Conservation (phyloP, 129 eudicot genomes). For the Rutidosis leptorrhynchoides region DNA sequence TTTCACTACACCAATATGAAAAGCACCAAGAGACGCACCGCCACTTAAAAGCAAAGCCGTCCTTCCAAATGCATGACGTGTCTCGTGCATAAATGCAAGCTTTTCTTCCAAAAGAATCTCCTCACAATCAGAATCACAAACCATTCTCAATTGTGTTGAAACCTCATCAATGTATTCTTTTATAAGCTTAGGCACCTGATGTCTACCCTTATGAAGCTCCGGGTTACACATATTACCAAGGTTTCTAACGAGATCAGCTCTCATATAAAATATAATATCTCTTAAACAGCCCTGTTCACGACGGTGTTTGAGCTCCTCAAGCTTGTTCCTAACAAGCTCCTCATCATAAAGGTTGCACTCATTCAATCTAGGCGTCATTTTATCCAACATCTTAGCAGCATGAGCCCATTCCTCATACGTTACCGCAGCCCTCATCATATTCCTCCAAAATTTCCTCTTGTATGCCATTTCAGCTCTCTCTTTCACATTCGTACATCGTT, state of each 20-base stretch:
- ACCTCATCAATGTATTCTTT: slow-evolving; percentile 91
- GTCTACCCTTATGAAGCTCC: slow-evolving; percentile 86
- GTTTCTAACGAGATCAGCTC: slow-evolving; percentile 83
- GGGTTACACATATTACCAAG: slow-evolving; percentile 97
- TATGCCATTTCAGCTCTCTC: slow-evolving; percentile 73
- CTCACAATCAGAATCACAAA: slow-evolving; percentile 81
- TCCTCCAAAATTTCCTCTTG: slow-evolving; percentile 85
- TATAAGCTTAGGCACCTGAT: slow-evolving; percentile 80
- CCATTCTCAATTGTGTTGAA: slow-evolving; percentile 75
- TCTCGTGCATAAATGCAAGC: slow-evolving; percentile 94
- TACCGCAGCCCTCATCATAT: slow-evolving; percentile 78
- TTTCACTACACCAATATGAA: slow-evolving; percentile 90
- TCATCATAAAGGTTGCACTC: slow-evolving; percentile 70
- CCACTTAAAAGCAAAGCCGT: slow-evolving; percentile 92
- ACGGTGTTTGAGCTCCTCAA: slow-evolving; percentile 78
- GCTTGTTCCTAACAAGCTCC: slow-evolving; percentile 78
- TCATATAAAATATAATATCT: slow-evolving; percentile 77
- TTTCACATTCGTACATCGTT: slow-evolving; percentile 70
- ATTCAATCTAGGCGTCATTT: slow-evolving; percentile 58
- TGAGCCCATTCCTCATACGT: slow-evolving; percentile 96
- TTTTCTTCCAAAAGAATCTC: slow-evolving; percentile 83
- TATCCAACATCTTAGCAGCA: slow-evolving; percentile 88
- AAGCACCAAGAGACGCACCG: slow-evolving; percentile 90
- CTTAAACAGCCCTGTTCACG: slow-evolving; percentile 77
- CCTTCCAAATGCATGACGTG: slow-evolving; percentile 92